These are phyloP conservation scores for Penicillium brasilianum DNA, from an alignment of 2,329 filamentous ascomycete genomes.

Conservation along the genomic window DNA sequence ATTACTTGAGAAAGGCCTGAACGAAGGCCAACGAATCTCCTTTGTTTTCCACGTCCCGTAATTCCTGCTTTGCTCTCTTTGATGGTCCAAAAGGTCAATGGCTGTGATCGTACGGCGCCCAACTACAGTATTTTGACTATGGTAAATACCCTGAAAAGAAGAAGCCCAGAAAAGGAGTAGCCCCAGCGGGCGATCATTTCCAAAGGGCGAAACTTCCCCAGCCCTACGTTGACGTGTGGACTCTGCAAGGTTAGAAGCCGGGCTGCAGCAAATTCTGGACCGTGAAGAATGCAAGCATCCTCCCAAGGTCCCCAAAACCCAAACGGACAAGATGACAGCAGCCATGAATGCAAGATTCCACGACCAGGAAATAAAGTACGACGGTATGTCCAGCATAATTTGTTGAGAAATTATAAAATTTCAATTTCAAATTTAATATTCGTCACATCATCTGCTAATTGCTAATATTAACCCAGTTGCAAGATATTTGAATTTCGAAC, in stretches of 20 bases:
- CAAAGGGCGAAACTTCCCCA: background rate
- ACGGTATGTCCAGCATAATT: background rate
- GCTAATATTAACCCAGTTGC: background rate
- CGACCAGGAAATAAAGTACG: background rate
- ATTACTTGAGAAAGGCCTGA: background rate
- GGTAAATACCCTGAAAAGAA: background rate
- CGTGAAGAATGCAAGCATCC: slow-evolving; percentile 2
- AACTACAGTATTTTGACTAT: too few species aligned
- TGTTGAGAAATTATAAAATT: background rate
- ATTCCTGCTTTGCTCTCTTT: too few species aligned
- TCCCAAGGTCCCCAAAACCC: background rate
- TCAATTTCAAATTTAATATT: background rate
- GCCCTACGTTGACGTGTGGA: background rate
- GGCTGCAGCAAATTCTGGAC: background rate
- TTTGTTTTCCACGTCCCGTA: too few species aligned
- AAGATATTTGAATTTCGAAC: background rate
- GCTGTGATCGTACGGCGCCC: background rate
- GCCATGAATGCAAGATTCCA: background rate
- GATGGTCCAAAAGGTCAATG: too few species aligned
- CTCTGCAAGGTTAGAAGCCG: background rate
- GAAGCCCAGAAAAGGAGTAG: background rate
- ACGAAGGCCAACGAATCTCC: background rate
- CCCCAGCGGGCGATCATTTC: too few species aligned
- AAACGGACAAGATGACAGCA: background rate
- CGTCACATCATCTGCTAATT: background rate